Evolutionary conservation across 2,329 filamentous ascomycete species (phyloP), one percentile per base, ranked within the genome.

Genomic region (Purpureocillium lavendulum): DNA sequence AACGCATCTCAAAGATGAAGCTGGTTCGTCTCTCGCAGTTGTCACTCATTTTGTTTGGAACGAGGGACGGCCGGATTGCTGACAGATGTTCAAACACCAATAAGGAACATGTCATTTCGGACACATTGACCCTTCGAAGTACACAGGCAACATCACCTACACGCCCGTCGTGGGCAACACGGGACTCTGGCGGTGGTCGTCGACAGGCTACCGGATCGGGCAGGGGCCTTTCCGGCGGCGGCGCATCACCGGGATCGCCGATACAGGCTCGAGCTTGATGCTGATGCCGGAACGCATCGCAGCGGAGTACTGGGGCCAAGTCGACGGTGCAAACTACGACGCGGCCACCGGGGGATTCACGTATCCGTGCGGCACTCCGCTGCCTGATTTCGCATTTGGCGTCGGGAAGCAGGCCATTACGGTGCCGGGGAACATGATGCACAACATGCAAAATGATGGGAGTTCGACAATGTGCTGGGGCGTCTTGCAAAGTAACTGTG

Each of bases 251-350:
- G 64, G 66, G 21, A 70, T 75, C 41, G 63, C 68, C 26, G 75
- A 79, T 59, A 73, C 72, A 6, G 80, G 80, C 45, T 82, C 78
- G 30, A 79, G 77, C 2, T 68, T 83, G 41, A 61, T 83, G 46
- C 64, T 82, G 38, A 69, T 78, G 43, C 73, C 77, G 54, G 58
- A 69, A 32, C 54, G 60, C 30, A 65, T 79, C 36, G 66, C 70
- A 24, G 49, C 66, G 4, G 62, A 51, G 12, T 75, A 75, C 58
- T 75, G 72, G 53, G 46, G 53, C 6, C 21, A 10, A 10, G 21
- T 26, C 6, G 6, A 5, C 21, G 21, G 21, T 26, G 21, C 21
- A 10, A 26, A 26, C 6, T 10, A 10, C 21, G 21, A 6, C 21
- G 6, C 6, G 21, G 21, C 21, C 21, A 26, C 10, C 6, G 21